A percentile compares a stretch with the other conserved stretches of the same genome.
These are phyloP conservation scores for Rhynchospora breviuscula DNA, from an alignment of 176 grass and related monocot genomes.

Conservation along the genomic window DNA sequence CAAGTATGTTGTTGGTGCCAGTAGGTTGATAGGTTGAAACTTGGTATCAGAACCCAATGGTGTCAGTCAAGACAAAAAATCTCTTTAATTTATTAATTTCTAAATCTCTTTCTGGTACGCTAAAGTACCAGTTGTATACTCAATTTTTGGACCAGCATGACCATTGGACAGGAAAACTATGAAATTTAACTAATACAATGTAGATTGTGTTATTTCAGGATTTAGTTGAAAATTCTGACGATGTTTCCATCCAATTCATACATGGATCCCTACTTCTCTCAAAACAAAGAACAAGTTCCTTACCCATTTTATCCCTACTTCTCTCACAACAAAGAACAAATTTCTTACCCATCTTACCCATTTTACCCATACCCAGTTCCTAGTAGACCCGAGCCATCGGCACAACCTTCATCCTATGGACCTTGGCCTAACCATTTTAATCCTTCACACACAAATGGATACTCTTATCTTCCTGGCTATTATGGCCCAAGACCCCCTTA, in stretches of 20 bases:
- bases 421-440: constrained; percentile 32
- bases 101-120: not conserved
- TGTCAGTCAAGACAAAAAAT: not conserved
- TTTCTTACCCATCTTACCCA: constrained; percentile 36
- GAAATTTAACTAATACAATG: not conserved
- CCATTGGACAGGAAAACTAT: not conserved
- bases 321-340: constrained; percentile 15
- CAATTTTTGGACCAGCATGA: not conserved
- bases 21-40: not conserved
- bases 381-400: constrained; percentile 25
- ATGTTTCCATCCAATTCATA: constrained; percentile 51
- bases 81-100: not conserved
- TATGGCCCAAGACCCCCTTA: constrained; percentile 49
- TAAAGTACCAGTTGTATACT: not conserved
- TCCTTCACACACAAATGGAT: constrained; percentile 23
- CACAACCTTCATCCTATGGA: constrained; percentile 26
- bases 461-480: constrained; percentile 41
- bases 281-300: constrained; percentile 38
- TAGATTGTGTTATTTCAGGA: not conserved
- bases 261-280: constrained; percentile 60
- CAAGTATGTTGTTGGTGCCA: not conserved
- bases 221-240: not conserved
- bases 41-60: not conserved
- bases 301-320: constrained; percentile 31
- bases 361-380: constrained; percentile 28